Base-by-base conservation (phyloP, 2,329 filamentous ascomycete genomes). In the Colletotrichum tamarilloi region DNA sequence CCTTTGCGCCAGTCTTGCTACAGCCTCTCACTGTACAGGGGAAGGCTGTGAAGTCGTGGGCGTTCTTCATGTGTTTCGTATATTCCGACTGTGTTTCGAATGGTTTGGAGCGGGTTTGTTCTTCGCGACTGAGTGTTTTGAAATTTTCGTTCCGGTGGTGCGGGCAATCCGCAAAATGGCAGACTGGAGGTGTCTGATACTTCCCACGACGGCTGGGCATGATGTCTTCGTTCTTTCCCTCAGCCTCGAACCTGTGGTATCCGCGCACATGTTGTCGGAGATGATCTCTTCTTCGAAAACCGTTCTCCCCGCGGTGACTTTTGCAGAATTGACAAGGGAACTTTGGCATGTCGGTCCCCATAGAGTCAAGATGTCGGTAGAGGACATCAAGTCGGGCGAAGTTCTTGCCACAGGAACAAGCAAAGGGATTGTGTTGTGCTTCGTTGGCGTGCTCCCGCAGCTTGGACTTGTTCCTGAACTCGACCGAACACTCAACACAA, bases 281-380 rank as follows among this genome's bases (percentile, higher is more conserved):
- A 65, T 85, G 83, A 62, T 85, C 82, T 6, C 74, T 77, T n/a
- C 83, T 79, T 30, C 76, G 78, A 67, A 85, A 85, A 1, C 79
- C 80, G 6, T 80, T 65, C 2, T 74, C 72, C 2, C 80, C 81
- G n/a, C 77, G 78, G 62, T 82, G 76, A 19, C 71, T 77, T 59
- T 76, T 81, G 74, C 82, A 84, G 52, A 78, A 77, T 0, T 55
- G 67, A 53, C 83, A 84, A 5, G 79, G 78, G 52, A 77, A 80
- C 9, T 74, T 69, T 1, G 55, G 59, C 7, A 28, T 46, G 19
- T 59, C 74, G 57, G 78, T 74, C 11, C 38, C 67, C 2, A 76
- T 74, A 7, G 57, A 57, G 12, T 76, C 55, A 30, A 76, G 67
- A 22, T 83, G 80, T 11, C 79, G 77, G 22, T 75, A 16, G 5